Conservation (phyloP, 176 grass and related monocot genomes). For the Thinopyrum elongatum region DNA sequence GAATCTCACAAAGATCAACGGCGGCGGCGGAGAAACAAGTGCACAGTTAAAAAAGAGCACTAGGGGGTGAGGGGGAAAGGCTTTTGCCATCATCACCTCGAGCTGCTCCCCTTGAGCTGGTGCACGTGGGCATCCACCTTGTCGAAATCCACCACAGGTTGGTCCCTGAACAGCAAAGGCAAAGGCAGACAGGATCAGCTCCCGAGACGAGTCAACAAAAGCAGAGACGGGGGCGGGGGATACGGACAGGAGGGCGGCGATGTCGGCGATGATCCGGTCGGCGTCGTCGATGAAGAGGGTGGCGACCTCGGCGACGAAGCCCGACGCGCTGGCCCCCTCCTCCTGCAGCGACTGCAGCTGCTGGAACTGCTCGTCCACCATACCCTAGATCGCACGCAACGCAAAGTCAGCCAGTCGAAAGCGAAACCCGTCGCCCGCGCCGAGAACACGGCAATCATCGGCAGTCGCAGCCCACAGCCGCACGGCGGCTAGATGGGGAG, state of each 20-base stretch:
- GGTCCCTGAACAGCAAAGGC: constrained; percentile 34
- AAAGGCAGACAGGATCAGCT: not conserved
- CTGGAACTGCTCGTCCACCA: constrained; percentile 84
- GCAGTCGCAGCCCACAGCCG: not conserved
- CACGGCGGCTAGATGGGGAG: too few relatives aligned
- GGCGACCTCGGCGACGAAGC: constrained; percentile 73
- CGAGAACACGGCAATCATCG: not conserved
- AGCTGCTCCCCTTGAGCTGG: constrained; percentile 89
- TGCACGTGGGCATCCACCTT: constrained; percentile 79
- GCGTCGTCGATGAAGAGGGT: constrained; percentile 75
- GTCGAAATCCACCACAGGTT: constrained; percentile 60
- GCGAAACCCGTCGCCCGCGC: not conserved
- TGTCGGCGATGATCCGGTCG: constrained; percentile 54
- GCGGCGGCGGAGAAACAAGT: not conserved
- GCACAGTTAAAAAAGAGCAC: not conserved
- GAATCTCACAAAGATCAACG: not conserved
- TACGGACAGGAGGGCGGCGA: constrained; percentile 52
- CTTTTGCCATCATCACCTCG: constrained; percentile 62
- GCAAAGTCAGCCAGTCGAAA: not conserved
- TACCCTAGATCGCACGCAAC: constrained; percentile 40
- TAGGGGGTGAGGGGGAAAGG: not conserved
- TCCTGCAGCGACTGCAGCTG: constrained; percentile 85
- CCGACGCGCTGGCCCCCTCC: constrained; percentile 44
- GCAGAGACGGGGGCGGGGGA: not conserved
- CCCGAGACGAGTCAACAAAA: not conserved